These are phyloP conservation scores for Stagonosporopsis vannaccii DNA, from an alignment of 2,329 filamentous ascomycete species.

Conservation along the genomic window DNA sequence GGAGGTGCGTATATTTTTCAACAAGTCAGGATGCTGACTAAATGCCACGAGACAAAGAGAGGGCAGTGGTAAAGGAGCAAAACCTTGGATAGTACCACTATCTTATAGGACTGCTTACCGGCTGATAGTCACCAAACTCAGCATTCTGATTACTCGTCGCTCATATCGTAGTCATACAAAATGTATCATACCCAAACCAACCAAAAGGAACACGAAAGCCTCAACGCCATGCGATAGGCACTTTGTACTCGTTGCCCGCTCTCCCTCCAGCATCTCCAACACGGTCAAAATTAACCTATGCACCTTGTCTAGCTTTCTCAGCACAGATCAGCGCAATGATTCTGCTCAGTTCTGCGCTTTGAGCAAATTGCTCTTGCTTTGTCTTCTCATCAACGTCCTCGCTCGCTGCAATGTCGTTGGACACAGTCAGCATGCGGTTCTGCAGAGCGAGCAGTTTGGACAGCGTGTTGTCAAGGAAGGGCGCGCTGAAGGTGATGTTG, in stretches of 20 bases:
- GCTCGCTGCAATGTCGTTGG: slow-evolving; percentile 55
- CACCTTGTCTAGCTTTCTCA: slow-evolving; percentile 60
- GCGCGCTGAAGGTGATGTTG: slow-evolving; percentile 58
- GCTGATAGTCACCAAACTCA: not conserved
- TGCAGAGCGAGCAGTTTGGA: slow-evolving; percentile 59
- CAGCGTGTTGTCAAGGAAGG: slow-evolving; percentile 61
- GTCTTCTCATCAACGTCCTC: slow-evolving; percentile 56
- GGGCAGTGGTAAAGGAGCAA: no score
- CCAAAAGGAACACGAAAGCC: slow-evolving; percentile 1
- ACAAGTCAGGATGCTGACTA: no score
- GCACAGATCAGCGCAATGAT: slow-evolving; percentile 61
- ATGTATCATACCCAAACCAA: not conserved
- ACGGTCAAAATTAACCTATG: slow-evolving; percentile 19
- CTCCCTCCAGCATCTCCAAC: not conserved
- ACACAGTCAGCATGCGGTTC: slow-evolving; percentile 59
- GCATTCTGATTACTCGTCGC: slow-evolving; percentile 5
- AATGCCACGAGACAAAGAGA: not conserved
- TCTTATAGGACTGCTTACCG: not conserved
- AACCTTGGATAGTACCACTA: not conserved
- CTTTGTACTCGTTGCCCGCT: not conserved
- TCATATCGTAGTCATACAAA: slow-evolving; percentile 13
- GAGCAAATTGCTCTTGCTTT: slow-evolving; percentile 59
- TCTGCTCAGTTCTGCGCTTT: slow-evolving; percentile 57
- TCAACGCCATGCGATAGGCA: slow-evolving; percentile 14
- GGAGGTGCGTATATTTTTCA: no score